These are phyloP conservation scores for Ascochyta viciae-villosae DNA, from an alignment of 2,329 filamentous ascomycete genomes.

Conservation along the genomic window DNA sequence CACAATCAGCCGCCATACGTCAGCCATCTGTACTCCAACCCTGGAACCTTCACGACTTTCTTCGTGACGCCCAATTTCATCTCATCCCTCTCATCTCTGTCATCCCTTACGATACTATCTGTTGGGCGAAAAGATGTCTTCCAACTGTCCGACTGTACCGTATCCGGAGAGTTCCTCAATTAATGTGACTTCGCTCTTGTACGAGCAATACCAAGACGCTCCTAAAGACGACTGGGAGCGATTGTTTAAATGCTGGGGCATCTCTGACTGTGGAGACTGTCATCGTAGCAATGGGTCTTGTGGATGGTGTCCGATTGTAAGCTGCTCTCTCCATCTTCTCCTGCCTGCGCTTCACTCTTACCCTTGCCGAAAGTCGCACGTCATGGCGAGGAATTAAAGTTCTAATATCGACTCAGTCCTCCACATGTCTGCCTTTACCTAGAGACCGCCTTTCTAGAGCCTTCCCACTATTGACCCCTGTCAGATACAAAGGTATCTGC, in stretches of 20 bases:
- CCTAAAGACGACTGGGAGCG: slow-evolving; percentile 42
- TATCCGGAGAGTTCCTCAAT: slow-evolving; percentile 6
- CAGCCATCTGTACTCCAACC: slow-evolving; percentile 1
- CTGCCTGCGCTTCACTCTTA: neutral
- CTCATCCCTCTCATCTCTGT: neutral
- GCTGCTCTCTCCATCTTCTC: slow-evolving; percentile 18
- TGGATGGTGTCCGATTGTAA: slow-evolving; percentile 55
- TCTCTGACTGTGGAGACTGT: slow-evolving; percentile 47
- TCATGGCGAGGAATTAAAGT: neutral
- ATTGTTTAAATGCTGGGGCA: slow-evolving; percentile 45
- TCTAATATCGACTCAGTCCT: slow-evolving; percentile 36
- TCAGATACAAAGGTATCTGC: slow-evolving; percentile 45
- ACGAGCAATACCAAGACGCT: slow-evolving; percentile 34
- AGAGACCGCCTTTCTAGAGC: slow-evolving; percentile 45
- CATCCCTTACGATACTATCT: neutral
- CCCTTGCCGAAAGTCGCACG: neutral
- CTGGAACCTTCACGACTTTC: neutral
- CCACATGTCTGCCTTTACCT: slow-evolving; percentile 53
- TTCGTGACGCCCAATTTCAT: slow-evolving; percentile 4
- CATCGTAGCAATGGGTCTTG: slow-evolving; percentile 46
- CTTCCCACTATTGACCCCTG: slow-evolving; percentile 50
- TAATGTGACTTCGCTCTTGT: slow-evolving; percentile 36
- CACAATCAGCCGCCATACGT: slow-evolving; percentile 16
- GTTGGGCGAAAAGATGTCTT: slow-evolving; percentile 4
- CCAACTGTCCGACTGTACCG: slow-evolving; percentile 22